Base-by-base conservation (phyloP, 2,329 filamentous ascomycete species). In the Neofusicoccum parvum region DNA sequence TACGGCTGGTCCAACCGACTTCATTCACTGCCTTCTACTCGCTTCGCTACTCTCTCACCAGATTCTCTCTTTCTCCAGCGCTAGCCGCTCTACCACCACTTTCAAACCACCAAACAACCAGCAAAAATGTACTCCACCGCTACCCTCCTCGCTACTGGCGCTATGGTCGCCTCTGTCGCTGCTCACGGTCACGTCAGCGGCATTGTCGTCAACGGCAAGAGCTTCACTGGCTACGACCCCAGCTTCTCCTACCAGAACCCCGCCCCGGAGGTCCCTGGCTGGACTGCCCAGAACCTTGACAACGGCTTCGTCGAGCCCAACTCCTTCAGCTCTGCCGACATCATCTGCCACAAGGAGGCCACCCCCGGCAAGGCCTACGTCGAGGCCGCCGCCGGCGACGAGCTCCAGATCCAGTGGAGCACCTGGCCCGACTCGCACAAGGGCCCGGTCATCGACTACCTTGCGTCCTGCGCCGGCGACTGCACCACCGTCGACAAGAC, bases 401-500 rank as follows among this genome's bases (percentile, higher is more conserved):
- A 72, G 43, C 67, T 78, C 5, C 71, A 71, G 6, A 73, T 79
- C 59, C 67, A 70, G 39, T 79, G 76, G 77, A 72, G 71, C 66
- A 60, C 66, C 63, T 68, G 76, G 76, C 76, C 77, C 62, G 72
- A 72, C 15, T 73, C 71, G 48, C 78, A 80, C 70, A 74, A 75
- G 65, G 76, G 78, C 5, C 77, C 77, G 34, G 73, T 79, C 65
- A 71, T 80, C 68, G 76, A 75, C 66, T 80, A 79, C 66, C 71
- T 77, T 14, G 76, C 77, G 50, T 69, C 71, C 12, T 76, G 74
- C 72, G 70, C 67, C 23, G 72, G 72, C 39, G 69, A 72, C 54
- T 77, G 75, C 69, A 74, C 73, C 56, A 67, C 69, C 7, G 69
- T 71, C 46, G 71, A 76, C 67, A 76, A 77, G 73, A 62, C 70